These are phyloP conservation scores for Colletotrichum sp. DNA, from an alignment of 2,329 filamentous ascomycete species.

Conservation along the genomic window DNA sequence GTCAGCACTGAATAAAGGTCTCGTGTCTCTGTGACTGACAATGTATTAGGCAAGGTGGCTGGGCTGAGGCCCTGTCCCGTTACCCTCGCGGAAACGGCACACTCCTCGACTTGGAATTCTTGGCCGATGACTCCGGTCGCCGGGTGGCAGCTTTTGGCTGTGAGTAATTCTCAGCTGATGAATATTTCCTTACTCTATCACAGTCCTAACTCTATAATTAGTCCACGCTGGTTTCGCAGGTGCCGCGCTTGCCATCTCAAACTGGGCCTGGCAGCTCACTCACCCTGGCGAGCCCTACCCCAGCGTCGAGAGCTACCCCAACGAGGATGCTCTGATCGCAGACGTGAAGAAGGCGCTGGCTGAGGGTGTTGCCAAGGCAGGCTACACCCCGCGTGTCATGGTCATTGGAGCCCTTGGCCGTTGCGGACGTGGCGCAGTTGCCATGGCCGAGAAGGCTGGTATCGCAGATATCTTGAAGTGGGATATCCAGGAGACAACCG, in stretches of 20 bases:
- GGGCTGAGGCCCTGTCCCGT: conserved; percentile 79
- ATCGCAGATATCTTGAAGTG: conserved; percentile 61
- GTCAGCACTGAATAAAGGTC: background rate
- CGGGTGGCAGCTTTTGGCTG: conserved; percentile 75
- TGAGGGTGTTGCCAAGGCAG: conserved; percentile 68
- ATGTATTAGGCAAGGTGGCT: conserved; percentile 64
- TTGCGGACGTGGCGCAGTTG: conserved; percentile 84
- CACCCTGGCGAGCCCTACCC: conserved; percentile 72
- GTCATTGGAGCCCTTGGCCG: conserved; percentile 86
- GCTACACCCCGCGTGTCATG: conserved; percentile 74
- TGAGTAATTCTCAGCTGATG: background rate
- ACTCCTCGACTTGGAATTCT: conserved; percentile 86
- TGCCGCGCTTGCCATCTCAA: conserved; percentile 75
- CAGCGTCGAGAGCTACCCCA: conserved; percentile 71
- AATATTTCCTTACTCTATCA: background rate
- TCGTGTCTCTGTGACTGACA: background rate
- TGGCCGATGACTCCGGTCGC: conserved; percentile 72
- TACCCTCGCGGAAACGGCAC: conserved; percentile 79
- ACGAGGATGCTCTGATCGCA: conserved; percentile 74
- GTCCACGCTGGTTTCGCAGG: conserved; percentile 76
- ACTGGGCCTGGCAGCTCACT: conserved; percentile 83
- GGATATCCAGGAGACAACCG: conserved; percentile 80
- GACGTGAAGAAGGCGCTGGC: conserved; percentile 77
- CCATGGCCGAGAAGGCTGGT: conserved; percentile 78
- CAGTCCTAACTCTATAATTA: background rate